Base-by-base conservation (phyloP, 2,329 filamentous ascomycete species). In the Annulohypoxylon truncatum region DNA sequence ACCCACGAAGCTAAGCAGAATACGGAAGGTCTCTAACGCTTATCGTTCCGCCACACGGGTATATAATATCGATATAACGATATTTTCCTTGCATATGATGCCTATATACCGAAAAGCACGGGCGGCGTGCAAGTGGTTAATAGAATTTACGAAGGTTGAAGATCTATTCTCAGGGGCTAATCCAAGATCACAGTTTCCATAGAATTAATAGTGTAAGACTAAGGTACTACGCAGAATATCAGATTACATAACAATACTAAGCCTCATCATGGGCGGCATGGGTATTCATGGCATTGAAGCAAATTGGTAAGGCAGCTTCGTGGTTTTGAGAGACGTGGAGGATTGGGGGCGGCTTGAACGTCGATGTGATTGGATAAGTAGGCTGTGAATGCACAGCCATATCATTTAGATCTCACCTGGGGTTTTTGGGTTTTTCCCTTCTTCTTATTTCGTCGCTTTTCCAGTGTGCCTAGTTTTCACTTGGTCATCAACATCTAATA, bases 11-110 rank as follows among this genome's bases (percentile, higher is more conserved):
- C 67, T 70, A 70, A 57, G 65, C 60, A 67, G 55, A 73, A 73
- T 29, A 71, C 26, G 69, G 72, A 73, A 74, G 72, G 72, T 74
- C 67, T 54, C 22, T 12, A 12, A 12, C 15, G 28, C 31, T 47
- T 61, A 57, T 57, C 50, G 28, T 28, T 15, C n/a, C 48, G 26
- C 18, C 29, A 38, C 15, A 4, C 10, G 4, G 13, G 22, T 12
- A 13, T 8, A 8, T 26, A 15, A 20, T 26, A 44, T 15, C 18
- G 40, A 22, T 56, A 56, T 56, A 24, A 7, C 15, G 8, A 46
- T 46, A 55, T n/a, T 33, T 33, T 2, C 9, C 26, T 31, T 38
- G 20, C 15, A 5, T 4, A n/a, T 7, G 6, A 24, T 56, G 44
- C 29, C 1, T 33, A n/a, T 40, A 15, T 53, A 10, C 26, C 7